These are phyloP conservation scores for Pythium rhizo-oryzae DNA, from an alignment of 352 stramenopile species.

Conservation along the genomic window DNA sequence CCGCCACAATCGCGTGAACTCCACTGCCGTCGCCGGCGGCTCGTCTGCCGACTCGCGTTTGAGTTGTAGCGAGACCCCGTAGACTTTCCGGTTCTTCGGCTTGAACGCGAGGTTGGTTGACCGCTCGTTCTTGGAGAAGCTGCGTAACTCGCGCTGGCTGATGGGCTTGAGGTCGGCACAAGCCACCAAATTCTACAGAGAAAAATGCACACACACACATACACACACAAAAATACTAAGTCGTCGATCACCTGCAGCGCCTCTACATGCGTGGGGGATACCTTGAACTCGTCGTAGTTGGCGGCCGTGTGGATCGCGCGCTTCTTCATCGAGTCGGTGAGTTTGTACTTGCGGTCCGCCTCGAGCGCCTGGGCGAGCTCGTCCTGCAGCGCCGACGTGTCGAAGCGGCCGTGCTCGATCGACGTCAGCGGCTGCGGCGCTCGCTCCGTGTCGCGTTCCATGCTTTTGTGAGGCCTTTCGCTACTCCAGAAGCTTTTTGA, in stretches of 20 bases:
- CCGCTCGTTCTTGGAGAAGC: constrained; percentile 51
- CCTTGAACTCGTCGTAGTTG: constrained; percentile 89
- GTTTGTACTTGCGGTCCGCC: constrained; percentile 82
- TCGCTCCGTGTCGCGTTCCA: constrained; percentile 29
- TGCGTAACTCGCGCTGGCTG: constrained; percentile 66
- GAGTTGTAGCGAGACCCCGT: constrained; percentile 32
- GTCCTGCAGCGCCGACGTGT: constrained; percentile 72
- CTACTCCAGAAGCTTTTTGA: constrained; percentile 20
- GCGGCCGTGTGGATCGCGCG: constrained; percentile 82
- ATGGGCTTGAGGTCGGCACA: constrained; percentile 86
- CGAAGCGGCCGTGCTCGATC: constrained; percentile 76
- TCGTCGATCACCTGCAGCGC: too few species aligned
- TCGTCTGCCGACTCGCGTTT: constrained; percentile 27
- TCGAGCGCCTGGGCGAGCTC: constrained; percentile 75
- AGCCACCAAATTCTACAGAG: constrained; percentile 72
- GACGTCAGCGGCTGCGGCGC: constrained; percentile 48
- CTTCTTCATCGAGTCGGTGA: constrained; percentile 89
- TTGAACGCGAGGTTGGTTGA: constrained; percentile 72
- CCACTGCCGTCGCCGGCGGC: constrained; percentile 45
- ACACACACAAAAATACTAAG: background rate
- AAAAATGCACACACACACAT: background rate
- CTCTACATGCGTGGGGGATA: too few species aligned
- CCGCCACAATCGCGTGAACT: constrained; percentile 76
- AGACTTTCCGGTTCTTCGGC: constrained; percentile 33
- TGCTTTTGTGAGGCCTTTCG: background rate